Evolutionary conservation across 371 early-diverging fungal genomes (phyloP), one percentile per base, ranked within the genome.

Genomic region (Conidiobolus incongruus): DNA sequence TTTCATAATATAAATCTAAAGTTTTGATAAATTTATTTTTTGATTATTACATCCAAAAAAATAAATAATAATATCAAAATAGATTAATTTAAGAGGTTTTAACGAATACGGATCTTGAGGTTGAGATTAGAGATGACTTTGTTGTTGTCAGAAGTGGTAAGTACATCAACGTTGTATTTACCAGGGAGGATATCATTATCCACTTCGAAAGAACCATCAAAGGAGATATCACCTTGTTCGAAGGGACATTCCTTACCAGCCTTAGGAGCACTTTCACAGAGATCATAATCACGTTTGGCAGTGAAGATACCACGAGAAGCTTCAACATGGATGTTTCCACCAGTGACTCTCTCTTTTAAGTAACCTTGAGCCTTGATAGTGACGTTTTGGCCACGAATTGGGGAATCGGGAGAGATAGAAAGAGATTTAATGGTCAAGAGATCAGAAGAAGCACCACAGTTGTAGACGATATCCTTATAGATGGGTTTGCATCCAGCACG

Each of bases 391-490:
- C 40, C 40, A 7, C 20, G 23, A 7, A 7, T 40, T 7, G 40
- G 40, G 3, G 15, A 13, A 5, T 16, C 6, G 15, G 40, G 40
- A 15, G 29, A 28, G 17, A 40, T 6, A 17, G 40, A 28, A 17
- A 40, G 28, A 4, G 8, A 28, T 16, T 24, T 40, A 17, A 40
- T 24, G 13, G 7, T 15, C 28, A 40, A 30, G 16, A 11, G 3
- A 28, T 40, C 40, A 15, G 28, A 28, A 13, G 40, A 28, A 17
- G 26, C 12, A 16, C 40, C 40, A 40, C 40, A 40, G 30, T 40
- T 20, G 15, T 28, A 40, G 12, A 30, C 40, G 24, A 40, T 16
- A 16, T 13, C n/a, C n/a, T n/a, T n/a, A n/a, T n/a, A n/a, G n/a
- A n/a, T n/a, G n/a, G n/a, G n/a, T n/a, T n/a, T n/a, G n/a, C n/a